Base-by-base conservation (phyloP, 2,329 filamentous ascomycete genomes). In the Fusarium sp. region DNA sequence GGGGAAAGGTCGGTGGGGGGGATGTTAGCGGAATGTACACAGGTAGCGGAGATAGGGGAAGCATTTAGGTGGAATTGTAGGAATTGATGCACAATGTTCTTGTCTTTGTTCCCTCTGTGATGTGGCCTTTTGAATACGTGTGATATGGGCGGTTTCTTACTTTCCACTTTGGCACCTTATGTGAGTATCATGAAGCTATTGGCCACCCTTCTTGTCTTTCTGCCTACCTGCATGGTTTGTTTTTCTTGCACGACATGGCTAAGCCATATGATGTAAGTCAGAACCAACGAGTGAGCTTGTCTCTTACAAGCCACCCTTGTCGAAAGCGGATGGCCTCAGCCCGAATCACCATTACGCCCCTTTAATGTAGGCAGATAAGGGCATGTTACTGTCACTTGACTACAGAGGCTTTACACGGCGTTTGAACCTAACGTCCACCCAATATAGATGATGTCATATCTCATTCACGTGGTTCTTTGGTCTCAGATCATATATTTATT, bases 21-120 rank as follows among this genome's bases (percentile, higher is more conserved):
- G 57, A 75, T 76, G 74, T 78, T 58, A 58, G 63, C 68, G 75
- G 63, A 51, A 75, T 77, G 77, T 77, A 76, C 57, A 70, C 61
- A 66, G 70, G 47, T 55, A 69, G 66, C 64, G 63, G 67, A 73
- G 70, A 64, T 70, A 63, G 60, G 66, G 54, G 41, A 38, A 38
- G 32, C 45, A 59, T 51, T 38, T 30, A 18, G 41, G 45, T 72
- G 69, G 77, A 72, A 56, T 63, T 79, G 75, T 79, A 79, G 77
- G 75, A 79, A 79, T 76, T 74, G 72, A 79, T 76, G 75, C 59
- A 65, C 51, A 63, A 74, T 74, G 58, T 73, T 57, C 69, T 74
- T 78, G 74, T 62, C 65, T 60, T n/a, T 42, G 51, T 42, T 55
- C 15, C 13, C 30, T 36, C 7, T 39, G 45, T 53, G 20, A 24